Evolutionary conservation across 371 early-diverging fungal genomes (phyloP).

Genomic region (Cokeromyces recurvatus): DNA sequence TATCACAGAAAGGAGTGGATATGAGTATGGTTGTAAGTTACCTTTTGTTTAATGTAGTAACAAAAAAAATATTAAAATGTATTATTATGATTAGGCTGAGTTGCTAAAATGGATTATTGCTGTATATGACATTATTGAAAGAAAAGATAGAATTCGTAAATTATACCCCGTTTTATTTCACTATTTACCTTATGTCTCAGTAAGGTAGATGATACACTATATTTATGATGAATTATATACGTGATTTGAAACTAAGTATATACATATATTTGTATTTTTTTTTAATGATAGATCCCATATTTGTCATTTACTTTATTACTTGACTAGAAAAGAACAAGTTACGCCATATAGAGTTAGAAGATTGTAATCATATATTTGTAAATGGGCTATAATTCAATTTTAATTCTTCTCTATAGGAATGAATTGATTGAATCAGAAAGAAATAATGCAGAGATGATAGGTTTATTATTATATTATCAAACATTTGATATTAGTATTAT

Average conservation of each 20-base stretch:
- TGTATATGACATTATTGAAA: slow-evolving; percentile 44
- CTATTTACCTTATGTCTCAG: slow-evolving; percentile 29
- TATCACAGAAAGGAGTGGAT: slow-evolving; percentile 23
- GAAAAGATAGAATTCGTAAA: slow-evolving; percentile 29
- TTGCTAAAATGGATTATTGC: slow-evolving; percentile 46
- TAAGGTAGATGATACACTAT: no score
- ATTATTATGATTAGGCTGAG: not conserved
- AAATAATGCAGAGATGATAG: slow-evolving; percentile 32
- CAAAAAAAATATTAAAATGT: no score
- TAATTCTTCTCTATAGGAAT: slow-evolving; percentile 25
- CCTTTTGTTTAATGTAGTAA: no score
- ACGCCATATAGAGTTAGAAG: slow-evolving; percentile 42
- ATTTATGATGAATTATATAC: not conserved
- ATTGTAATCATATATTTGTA: slow-evolving; percentile 46
- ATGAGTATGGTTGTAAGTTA: slow-evolving; percentile 19
- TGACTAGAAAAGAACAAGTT: slow-evolving; percentile 47
- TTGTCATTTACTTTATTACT: slow-evolving; percentile 51
- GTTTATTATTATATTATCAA: slow-evolving; percentile 38
- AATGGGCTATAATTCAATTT: not conserved
- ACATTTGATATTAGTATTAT: slow-evolving; percentile 32
- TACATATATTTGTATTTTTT: no score
- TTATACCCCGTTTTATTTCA: slow-evolving; percentile 48
- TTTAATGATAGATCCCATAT: slow-evolving; percentile 24
- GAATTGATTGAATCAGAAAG: slow-evolving; percentile 30
- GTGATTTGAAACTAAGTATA: not conserved